phyloP scores from a whole-genome alignment of 768 basidiomycete species.

The Clitopilus passeckerianus region DNA sequence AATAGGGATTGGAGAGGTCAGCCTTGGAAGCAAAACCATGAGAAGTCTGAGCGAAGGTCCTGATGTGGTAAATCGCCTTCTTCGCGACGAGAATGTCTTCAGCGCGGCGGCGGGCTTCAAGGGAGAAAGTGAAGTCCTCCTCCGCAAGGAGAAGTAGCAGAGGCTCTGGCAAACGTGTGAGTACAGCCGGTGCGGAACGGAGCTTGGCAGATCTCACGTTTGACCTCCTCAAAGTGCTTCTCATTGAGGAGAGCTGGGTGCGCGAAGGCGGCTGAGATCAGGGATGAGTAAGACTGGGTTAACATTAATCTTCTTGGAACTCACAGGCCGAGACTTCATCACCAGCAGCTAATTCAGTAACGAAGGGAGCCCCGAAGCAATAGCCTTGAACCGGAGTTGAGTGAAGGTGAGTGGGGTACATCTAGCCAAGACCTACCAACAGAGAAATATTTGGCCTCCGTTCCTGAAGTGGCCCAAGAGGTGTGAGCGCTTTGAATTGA shows the following conservation, averaged over 20 bases:
- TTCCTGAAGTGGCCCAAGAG: not conserved
- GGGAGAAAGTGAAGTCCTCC: constrained; percentile 49
- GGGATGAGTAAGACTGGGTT: not conserved
- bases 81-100: constrained; percentile 51
- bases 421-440: not conserved
- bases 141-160: constrained; percentile 20
- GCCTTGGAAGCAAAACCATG: constrained; percentile 50
- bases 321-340: constrained; percentile 45
- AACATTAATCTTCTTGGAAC: not conserved
- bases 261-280: constrained; percentile 42
- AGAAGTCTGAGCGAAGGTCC: constrained; percentile 45
- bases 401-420: not conserved
- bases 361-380: constrained; percentile 54
- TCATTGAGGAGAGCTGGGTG: constrained; percentile 49
- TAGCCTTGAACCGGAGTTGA: constrained; percentile 32
- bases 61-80: constrained; percentile 51
- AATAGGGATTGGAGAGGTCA: constrained; percentile 33
- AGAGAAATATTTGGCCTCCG: not conserved
- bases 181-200: not conserved
- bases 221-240: constrained; percentile 39
- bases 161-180: not conserved
- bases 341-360: constrained; percentile 38
- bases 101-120: constrained; percentile 44
- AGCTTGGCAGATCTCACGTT: constrained; percentile 38
- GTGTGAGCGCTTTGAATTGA: not conserved